phyloP scores from a whole-genome alignment of 805 yeast genomes.

The Wickerhamiella sergipiensis region DNA sequence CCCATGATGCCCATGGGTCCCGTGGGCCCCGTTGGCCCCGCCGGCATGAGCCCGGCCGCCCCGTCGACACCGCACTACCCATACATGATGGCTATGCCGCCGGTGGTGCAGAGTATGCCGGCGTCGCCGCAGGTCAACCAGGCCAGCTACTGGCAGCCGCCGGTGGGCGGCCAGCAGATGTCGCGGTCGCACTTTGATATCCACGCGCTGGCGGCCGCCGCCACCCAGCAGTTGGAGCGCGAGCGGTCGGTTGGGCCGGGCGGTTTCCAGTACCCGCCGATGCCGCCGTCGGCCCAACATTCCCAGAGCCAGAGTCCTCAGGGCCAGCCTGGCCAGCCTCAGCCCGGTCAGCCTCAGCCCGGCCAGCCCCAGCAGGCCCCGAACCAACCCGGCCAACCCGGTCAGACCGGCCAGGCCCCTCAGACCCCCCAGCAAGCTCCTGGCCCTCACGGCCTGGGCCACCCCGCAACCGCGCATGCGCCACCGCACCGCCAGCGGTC shows the following conservation, averaged over 20 bases:
- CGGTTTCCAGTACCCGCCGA: background rate
- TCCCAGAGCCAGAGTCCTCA: background rate
- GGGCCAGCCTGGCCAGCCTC: too few species aligned
- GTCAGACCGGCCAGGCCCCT: too few species aligned
- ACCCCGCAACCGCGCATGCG: slow-evolving; percentile 2
- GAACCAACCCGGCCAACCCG: too few species aligned
- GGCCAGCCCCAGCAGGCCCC: background rate
- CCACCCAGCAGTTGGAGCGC: slow-evolving; percentile 32
- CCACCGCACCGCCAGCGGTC: slow-evolving; percentile 16
- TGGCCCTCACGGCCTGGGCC: too few species aligned
- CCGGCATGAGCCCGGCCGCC: background rate
- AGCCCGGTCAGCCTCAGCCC: background rate
- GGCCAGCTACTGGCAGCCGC: background rate
- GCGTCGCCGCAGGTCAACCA: slow-evolving; percentile 11
- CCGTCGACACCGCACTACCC: background rate
- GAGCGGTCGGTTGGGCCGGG: slow-evolving; percentile 13
- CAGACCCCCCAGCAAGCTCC: too few species aligned
- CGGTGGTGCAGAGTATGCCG: slow-evolving; percentile 7
- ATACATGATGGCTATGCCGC: slow-evolving; percentile 6
- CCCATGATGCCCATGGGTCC: slow-evolving; percentile 3
- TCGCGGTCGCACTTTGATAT: slow-evolving; percentile 24
- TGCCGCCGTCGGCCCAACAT: background rate
- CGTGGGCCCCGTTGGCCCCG: background rate
- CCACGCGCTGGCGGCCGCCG: slow-evolving; percentile 32
- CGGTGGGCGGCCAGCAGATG: background rate